These are phyloP conservation scores for Heterobasidion occidentale DNA, from an alignment of 1,284 basidiomycete genomes.

Conservation along the genomic window DNA sequence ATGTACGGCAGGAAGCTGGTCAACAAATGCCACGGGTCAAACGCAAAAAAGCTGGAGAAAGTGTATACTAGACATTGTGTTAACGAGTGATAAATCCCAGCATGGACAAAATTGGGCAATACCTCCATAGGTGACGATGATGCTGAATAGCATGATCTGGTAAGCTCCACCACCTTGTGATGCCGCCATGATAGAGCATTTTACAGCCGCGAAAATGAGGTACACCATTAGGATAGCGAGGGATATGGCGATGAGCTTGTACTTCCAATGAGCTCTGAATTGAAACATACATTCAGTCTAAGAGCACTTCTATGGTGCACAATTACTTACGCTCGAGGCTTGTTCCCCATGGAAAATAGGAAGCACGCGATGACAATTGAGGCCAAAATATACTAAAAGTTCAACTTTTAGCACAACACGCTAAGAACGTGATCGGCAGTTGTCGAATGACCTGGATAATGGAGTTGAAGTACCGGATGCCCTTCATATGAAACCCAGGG, in stretches of 20 bases:
- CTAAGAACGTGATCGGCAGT: neutral
- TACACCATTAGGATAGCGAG: constrained; percentile 81
- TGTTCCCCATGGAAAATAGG: constrained; percentile 94
- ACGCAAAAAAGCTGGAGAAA: constrained; percentile 54
- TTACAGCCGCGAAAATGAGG: constrained; percentile 66
- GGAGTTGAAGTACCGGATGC: constrained; percentile 68
- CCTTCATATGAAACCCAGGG: constrained; percentile 35
- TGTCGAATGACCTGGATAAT: constrained; percentile 73
- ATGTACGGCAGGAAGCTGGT: constrained; percentile 94
- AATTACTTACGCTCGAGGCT: constrained; percentile 51
- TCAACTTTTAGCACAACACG: constrained; percentile 36
- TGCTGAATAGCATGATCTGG: constrained; percentile 75
- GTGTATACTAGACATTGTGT: constrained; percentile 47
- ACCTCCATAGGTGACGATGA: constrained; percentile 84
- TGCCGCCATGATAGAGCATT: constrained; percentile 68
- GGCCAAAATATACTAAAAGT: constrained; percentile 86
- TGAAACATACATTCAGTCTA: neutral
- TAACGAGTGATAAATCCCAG: neutral
- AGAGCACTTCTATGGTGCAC: neutral
- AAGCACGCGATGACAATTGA: constrained; percentile 60
- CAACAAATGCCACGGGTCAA: constrained; percentile 90
- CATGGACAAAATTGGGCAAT: constrained; percentile 15
- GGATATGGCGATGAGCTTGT: constrained; percentile 71
- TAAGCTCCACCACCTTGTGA: constrained; percentile 58
- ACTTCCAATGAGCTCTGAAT: constrained; percentile 75